phyloP scores from a whole-genome alignment of 352 stramenopile genomes.

The Globisporangium uncinulatum region DNA sequence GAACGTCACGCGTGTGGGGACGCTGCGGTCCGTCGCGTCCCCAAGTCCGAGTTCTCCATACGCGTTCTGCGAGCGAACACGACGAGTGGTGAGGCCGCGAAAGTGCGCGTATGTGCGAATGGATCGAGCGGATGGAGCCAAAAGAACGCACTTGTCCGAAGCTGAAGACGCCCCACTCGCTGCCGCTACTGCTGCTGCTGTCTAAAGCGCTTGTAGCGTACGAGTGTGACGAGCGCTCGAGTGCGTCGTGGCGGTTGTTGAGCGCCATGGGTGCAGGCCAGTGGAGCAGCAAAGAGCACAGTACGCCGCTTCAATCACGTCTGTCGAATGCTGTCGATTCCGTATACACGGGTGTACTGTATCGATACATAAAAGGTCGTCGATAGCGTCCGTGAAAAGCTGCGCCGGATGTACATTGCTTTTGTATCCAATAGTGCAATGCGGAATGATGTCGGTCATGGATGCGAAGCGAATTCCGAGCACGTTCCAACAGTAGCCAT shows the following conservation, averaged over 20 bases:
- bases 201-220: not conserved
- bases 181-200: too few species aligned
- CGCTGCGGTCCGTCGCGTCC: constrained; percentile 66
- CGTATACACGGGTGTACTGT: too few species aligned
- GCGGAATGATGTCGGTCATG: too few species aligned
- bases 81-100: not conserved
- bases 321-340: too few species aligned
- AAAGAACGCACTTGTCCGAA: constrained; percentile 35
- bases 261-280: constrained; percentile 5
- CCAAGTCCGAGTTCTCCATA: constrained; percentile 90
- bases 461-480: too few species aligned
- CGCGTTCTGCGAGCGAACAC: constrained; percentile 59
- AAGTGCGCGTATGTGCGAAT: not conserved
- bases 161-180: constrained; percentile 26
- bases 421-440: too few species aligned
- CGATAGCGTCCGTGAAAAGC: too few species aligned
- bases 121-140: not conserved
- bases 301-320: not conserved
- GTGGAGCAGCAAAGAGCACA: not conserved
- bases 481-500: too few species aligned
- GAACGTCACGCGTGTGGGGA: constrained; percentile 38
- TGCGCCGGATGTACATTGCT: too few species aligned
- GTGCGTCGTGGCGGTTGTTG: constrained; percentile 13
- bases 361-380: too few species aligned
- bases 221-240: not conserved